Percentiles rank a stretch among this genome's conserved stretches.
Conservation (phyloP, 768 basidiomycete genomes). For the Hygrocybe coccinea region DNA sequence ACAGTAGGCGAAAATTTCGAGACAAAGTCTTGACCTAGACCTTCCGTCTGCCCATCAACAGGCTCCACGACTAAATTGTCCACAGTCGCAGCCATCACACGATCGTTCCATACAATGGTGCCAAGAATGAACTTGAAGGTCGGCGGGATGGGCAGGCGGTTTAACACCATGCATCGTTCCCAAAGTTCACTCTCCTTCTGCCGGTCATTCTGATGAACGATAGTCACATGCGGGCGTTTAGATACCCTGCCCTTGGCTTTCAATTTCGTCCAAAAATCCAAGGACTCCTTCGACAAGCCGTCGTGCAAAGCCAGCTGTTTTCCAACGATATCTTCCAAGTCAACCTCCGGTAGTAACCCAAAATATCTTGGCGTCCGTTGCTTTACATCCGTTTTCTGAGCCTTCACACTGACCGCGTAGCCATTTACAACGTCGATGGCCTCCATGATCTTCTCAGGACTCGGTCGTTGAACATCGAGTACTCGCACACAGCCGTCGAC, state of each 20-base stretch:
- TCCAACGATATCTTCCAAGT: constrained; percentile 48
- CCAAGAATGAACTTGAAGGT: constrained; percentile 59
- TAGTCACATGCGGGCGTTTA: constrained; percentile 74
- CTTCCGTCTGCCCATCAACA: constrained; percentile 25
- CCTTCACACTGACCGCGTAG: constrained; percentile 41
- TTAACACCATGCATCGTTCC: constrained; percentile 47
- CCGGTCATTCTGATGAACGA: constrained; percentile 64
- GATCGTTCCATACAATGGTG: constrained; percentile 65
- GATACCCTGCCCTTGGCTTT: constrained; percentile 45
- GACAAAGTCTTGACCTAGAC: constrained; percentile 45
- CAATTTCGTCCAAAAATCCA: constrained; percentile 47
- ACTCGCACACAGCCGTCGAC: constrained; percentile 53
- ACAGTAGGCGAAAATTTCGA: constrained; percentile 43
- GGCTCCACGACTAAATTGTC: constrained; percentile 46
- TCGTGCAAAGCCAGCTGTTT: constrained; percentile 32
- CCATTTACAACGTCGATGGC: constrained; percentile 45
- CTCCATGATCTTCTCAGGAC: constrained; percentile 49
- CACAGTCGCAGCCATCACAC: constrained; percentile 78
- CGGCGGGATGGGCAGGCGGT: constrained; percentile 37
- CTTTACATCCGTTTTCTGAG: constrained; percentile 28
- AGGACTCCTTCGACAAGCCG: constrained; percentile 29
- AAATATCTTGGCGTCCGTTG: constrained; percentile 59
- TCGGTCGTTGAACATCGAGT: constrained; percentile 51
- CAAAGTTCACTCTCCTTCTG: constrained; percentile 33
- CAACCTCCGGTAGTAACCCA: constrained; percentile 70